phyloP scores from a whole-genome alignment of 2,329 filamentous ascomycete species.

The Xylariaceae sp. region DNA sequence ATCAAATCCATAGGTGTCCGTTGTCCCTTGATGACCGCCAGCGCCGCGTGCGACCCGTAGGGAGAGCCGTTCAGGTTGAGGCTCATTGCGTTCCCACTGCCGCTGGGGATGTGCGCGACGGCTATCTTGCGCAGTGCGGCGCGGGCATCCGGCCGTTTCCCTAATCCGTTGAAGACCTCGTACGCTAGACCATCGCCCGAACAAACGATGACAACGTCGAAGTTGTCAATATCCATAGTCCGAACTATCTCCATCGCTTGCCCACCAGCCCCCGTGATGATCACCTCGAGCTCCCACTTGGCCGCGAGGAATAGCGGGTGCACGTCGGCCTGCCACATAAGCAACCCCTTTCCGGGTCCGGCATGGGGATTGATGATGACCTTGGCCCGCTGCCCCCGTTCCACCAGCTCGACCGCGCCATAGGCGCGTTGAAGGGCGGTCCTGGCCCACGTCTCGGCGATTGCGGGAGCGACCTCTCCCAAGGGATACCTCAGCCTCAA shows the following conservation, averaged over 20 bases:
- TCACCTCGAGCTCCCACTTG: conserved; percentile 65
- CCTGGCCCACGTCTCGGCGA: conserved; percentile 56
- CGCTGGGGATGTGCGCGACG: conserved; percentile 83
- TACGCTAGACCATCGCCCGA: conserved; percentile 89
- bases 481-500: conserved; percentile 58
- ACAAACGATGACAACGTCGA: conserved; percentile 80
- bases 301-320: conserved; percentile 80
- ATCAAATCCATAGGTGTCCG: conserved; percentile 80
- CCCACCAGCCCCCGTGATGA: conserved; percentile 66
- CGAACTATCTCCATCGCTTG: conserved; percentile 75
- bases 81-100: conserved; percentile 90
- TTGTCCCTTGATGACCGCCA: conserved; percentile 82
- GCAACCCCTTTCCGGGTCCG: conserved; percentile 70
- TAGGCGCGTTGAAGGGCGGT: conserved; percentile 67
- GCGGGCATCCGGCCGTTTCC: conserved; percentile 66
- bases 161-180: conserved; percentile 92
- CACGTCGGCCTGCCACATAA: conserved; percentile 68
- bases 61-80: conserved; percentile 82
- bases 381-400: conserved; percentile 83
- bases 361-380: conserved; percentile 88
- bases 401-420: conserved; percentile 55
- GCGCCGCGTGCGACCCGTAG: conserved; percentile 66
- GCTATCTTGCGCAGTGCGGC: conserved; percentile 71
- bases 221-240: conserved; percentile 69
- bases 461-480: conserved; percentile 33